phyloP scores from a whole-genome alignment of 2,329 filamentous ascomycete genomes.

The Sporothrix pseudoabietina region DNA sequence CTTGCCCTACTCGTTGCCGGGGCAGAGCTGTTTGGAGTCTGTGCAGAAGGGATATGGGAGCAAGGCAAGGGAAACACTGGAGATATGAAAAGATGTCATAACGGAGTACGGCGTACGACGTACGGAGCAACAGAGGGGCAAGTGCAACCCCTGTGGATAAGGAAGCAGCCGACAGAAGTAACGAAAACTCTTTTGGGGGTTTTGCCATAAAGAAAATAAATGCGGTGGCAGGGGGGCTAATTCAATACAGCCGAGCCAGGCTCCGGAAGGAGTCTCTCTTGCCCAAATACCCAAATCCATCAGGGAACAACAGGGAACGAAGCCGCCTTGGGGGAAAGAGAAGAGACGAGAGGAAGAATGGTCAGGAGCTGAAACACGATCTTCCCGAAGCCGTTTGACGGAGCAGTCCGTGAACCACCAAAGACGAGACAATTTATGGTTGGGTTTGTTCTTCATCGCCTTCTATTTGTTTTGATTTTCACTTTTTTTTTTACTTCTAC shows the following conservation, averaged over 20 bases:
- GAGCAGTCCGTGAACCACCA: neutral
- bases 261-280: neutral
- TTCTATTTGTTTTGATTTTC: neutral
- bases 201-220: constrained; percentile 17
- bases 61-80: neutral
- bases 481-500: neutral
- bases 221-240: constrained; percentile 25
- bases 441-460: neutral
- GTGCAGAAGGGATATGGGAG: constrained; percentile 11
- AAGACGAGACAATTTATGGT: neutral
- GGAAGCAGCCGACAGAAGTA: neutral
- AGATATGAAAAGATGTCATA: neutral
- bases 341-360: neutral
- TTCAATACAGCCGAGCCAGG: constrained; percentile 10
- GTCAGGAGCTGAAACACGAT: constrained; percentile 26
- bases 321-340: neutral
- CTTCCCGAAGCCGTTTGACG: constrained; percentile 15
- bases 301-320: neutral
- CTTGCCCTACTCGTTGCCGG: constrained; percentile 28
- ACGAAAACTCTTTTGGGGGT: constrained; percentile 4
- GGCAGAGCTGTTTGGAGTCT: constrained; percentile 23
- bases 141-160: constrained; percentile 6
- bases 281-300: neutral
- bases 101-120: neutral
- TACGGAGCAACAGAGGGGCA: neutral